A percentile compares a stretch with the other conserved stretches of the same genome.
phyloP scores from a whole-genome alignment of 768 basidiomycete species.

The Pleurotus sapidus region DNA sequence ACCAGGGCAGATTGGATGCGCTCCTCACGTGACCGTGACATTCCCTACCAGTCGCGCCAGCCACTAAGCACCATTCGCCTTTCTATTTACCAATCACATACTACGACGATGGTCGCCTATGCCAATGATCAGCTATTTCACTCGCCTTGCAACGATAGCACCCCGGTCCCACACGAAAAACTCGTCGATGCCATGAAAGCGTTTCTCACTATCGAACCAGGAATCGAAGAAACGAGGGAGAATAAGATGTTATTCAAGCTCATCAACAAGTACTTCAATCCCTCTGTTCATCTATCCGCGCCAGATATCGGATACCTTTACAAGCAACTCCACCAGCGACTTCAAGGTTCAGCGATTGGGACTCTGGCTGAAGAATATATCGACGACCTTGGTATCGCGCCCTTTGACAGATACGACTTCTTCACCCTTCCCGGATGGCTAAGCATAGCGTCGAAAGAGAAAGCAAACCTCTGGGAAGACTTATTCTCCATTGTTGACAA shows the following conservation, averaged over 20 bases:
- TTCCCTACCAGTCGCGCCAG: background rate
- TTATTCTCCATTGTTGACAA: background rate
- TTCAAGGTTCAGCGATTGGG: background rate
- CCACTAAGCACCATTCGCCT: background rate
- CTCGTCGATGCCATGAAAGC: slow-evolving; percentile 2
- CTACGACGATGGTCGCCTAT: background rate
- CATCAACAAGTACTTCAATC: slow-evolving; percentile 8
- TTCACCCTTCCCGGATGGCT: background rate
- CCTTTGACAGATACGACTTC: background rate
- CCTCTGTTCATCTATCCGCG: background rate
- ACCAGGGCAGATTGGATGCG: background rate
- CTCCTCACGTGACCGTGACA: background rate
- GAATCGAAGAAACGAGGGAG: background rate
- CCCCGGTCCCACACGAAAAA: background rate
- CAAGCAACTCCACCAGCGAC: slow-evolving; percentile 1
- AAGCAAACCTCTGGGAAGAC: background rate
- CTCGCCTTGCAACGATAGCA: background rate
- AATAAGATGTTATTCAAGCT: slow-evolving; percentile 1
- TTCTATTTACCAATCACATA: background rate
- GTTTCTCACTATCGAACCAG: slow-evolving; percentile 3
- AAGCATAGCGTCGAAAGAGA: background rate
- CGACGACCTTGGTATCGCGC: slow-evolving; percentile 1
- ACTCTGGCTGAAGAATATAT: slow-evolving; percentile 3
- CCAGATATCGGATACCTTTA: background rate
- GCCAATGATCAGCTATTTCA: background rate